Evolutionary conservation across 306 rosid species (phyloP).

Genomic region (Mimosa bimucronata): DNA sequence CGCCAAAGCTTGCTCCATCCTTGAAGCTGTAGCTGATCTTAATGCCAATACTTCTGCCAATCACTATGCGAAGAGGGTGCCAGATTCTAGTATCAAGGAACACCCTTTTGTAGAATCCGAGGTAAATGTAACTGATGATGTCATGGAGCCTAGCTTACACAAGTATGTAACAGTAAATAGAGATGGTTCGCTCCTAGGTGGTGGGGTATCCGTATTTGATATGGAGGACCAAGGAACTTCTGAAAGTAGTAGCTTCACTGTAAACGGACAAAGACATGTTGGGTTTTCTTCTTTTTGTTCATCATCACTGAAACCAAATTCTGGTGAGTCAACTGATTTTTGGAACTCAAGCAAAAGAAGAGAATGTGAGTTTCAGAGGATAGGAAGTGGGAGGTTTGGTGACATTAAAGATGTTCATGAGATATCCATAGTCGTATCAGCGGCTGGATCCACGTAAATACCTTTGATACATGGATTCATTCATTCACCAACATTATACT

Average conservation of each 20-base stretch:
- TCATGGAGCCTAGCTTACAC: constrained; percentile 80
- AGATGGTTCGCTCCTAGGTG: constrained; percentile 26
- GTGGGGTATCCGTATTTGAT: constrained; percentile 24
- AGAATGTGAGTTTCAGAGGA: constrained; percentile 50
- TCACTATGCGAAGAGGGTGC: constrained; percentile 39
- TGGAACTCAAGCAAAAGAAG: constrained; percentile 37
- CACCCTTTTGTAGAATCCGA: constrained; percentile 76
- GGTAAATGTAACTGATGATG: constrained; percentile 63
- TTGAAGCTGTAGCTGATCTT: constrained; percentile 96
- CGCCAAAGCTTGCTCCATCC: constrained; percentile 86
- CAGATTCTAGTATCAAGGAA: constrained; percentile 47
- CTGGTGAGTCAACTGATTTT: constrained; percentile 67
- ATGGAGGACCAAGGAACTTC: constrained; percentile 82
- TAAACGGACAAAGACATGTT: constrained; percentile 47
- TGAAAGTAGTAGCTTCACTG: constrained; percentile 68
- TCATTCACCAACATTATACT: constrained; percentile 13
- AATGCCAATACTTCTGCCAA: constrained; percentile 52
- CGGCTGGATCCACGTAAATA: constrained; percentile 56
- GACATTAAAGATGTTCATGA: constrained; percentile 50
- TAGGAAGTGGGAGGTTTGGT: constrained; percentile 63
- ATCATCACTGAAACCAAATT: constrained; percentile 78
- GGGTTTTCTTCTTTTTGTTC: constrained; percentile 58
- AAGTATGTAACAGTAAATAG: constrained; percentile 77
- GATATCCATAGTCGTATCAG: constrained; percentile 46
- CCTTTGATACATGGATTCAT: constrained; percentile 27